A percentile compares a stretch with the other conserved stretches of the same genome.
Evolutionary conservation across 116 monocot species (phyloP).

Genomic region (Cymodocea nodosa): DNA sequence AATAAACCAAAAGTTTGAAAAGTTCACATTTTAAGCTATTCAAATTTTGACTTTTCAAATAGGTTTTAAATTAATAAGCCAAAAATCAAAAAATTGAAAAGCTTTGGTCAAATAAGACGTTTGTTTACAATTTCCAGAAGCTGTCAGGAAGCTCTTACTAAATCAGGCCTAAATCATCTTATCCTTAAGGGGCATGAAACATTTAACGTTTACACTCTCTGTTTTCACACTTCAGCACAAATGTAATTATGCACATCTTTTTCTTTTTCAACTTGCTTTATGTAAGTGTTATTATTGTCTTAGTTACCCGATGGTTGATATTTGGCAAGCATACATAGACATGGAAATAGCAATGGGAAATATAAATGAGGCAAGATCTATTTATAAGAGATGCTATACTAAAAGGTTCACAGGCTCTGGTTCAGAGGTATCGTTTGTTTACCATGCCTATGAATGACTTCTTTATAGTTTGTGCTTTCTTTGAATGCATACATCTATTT

Average conservation of each 20-base stretch:
- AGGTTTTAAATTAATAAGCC: no score
- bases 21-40: no score
- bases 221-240: neutral
- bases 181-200: no score
- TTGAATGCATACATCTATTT: no score
- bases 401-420: slow-evolving; percentile 68
- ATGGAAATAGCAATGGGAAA: slow-evolving; percentile 72
- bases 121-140: no score
- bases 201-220: no score
- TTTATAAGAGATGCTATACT: slow-evolving; percentile 91
- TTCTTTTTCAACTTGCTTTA: slow-evolving; percentile 1
- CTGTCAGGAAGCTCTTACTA: no score
- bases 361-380: slow-evolving; percentile 78
- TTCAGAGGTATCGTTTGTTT: slow-evolving; percentile 52
- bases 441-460: neutral
- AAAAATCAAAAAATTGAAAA: no score
- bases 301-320: slow-evolving; percentile 71
- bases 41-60: no score
- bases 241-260: neutral
- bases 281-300: slow-evolving; percentile 1
- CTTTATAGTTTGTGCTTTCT: neutral
- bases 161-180: no score
- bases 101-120: no score
- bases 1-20: no score
- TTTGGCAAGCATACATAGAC: slow-evolving; percentile 65